Percentiles rank a stretch among this genome's conserved stretches.
Conservation (phyloP, 176 grass and related monocot species). For the Eragrostis nindensis region DNA sequence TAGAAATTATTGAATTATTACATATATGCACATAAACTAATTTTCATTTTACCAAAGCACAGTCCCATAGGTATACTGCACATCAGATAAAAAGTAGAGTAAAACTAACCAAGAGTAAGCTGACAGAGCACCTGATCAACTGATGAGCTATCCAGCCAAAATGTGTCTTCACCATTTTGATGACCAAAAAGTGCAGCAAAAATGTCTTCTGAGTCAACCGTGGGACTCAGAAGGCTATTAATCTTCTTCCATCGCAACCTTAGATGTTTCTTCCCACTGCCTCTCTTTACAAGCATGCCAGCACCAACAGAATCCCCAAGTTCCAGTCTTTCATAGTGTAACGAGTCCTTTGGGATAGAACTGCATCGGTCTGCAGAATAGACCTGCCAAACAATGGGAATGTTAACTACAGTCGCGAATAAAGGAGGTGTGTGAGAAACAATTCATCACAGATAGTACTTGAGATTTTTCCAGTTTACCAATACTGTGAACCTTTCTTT, state of each 20-base stretch:
- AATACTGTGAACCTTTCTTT: conserved; percentile 97
- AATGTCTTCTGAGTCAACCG: conserved; percentile 63
- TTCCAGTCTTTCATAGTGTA: conserved; percentile 35
- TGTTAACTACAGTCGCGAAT: conserved; percentile 23
- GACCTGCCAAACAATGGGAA: conserved; percentile 63
- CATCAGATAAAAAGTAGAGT: conserved; percentile 20
- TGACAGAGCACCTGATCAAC: conserved; percentile 69
- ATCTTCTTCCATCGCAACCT: conserved; percentile 79
- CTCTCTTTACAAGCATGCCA: conserved; percentile 27
- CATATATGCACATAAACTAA: background rate
- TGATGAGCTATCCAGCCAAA: conserved; percentile 99
- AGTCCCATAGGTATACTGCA: conserved; percentile 8
- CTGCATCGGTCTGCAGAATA: conserved; percentile 47
- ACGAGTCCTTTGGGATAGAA: conserved; percentile 41
- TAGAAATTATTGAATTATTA: background rate
- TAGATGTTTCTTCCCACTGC: conserved; percentile 47
- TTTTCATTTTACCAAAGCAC: conserved; percentile 1
- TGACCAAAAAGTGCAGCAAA: conserved; percentile 72
- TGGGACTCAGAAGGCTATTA: conserved; percentile 54
- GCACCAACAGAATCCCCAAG: conserved; percentile 25
- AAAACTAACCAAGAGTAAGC: conserved; percentile 37
- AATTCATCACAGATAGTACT: conserved; percentile 46
- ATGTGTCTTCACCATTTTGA: conserved; percentile 69
- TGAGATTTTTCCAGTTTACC: conserved; percentile 80
- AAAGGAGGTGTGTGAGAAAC: background rate